Conservation (phyloP, 2,329 filamentous ascomycete genomes). For the Neurospora sp. region DNA sequence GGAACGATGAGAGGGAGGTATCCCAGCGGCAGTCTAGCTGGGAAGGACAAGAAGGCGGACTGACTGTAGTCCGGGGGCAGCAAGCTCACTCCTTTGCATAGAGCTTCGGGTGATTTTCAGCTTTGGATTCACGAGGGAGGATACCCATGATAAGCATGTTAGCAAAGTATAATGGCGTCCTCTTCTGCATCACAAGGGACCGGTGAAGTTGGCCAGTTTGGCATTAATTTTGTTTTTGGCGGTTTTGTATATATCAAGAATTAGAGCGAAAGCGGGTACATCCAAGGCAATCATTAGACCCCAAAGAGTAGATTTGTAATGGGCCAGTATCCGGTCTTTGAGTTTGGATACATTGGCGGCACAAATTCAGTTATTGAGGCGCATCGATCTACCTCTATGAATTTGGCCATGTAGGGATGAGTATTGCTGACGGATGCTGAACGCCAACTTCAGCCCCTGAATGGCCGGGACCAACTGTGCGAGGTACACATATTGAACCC, state of each 20-base stretch:
- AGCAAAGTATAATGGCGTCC: not conserved
- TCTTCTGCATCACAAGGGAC: not conserved
- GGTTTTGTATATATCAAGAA: not conserved
- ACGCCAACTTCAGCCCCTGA: not conserved
- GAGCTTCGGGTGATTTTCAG: not conserved
- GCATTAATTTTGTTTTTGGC: not conserved
- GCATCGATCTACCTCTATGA: not conserved
- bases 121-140: not conserved
- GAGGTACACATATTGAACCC: not conserved
- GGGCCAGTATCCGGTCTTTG: not conserved
- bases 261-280: not conserved
- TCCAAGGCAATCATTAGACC: not conserved
- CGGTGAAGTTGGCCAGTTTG: not conserved
- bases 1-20: slow-evolving; percentile 25
- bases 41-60: slow-evolving; percentile 37
- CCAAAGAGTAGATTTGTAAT: not conserved
- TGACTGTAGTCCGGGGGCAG: slow-evolving; percentile 13
- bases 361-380: not conserved
- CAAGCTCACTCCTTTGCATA: not conserved
- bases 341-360: not conserved
- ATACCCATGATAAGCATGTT: not conserved
- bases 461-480: not conserved
- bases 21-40: slow-evolving; percentile 16
- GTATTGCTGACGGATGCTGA: not conserved
- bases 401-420: not conserved